These are phyloP conservation scores for Gnomoniopsis smithogilvyi DNA, from an alignment of 2,329 filamentous ascomycete genomes.

Conservation along the genomic window DNA sequence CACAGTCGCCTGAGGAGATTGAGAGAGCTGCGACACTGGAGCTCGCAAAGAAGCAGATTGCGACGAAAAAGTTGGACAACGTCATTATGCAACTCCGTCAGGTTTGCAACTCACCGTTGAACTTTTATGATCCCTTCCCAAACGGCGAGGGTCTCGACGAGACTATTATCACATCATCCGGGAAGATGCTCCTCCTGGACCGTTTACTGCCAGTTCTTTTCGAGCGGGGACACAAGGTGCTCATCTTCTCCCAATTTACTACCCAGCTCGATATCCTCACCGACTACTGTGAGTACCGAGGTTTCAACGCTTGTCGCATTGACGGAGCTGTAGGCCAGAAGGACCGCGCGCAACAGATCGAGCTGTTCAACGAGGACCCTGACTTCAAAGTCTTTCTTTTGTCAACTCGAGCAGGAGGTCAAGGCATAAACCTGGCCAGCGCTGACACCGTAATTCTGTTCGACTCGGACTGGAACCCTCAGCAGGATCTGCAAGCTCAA, in stretches of 20 bases:
- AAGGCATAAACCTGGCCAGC: slow-evolving; percentile 89
- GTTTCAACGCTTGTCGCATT: slow-evolving; percentile 83
- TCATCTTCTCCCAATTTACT: slow-evolving; percentile 97
- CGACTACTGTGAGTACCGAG: slow-evolving; percentile 75
- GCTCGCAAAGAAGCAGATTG: slow-evolving; percentile 82
- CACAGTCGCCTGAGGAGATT: slow-evolving; percentile 55
- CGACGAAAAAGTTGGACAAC: slow-evolving; percentile 88
- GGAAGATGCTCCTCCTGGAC: slow-evolving; percentile 95
- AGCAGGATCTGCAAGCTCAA: slow-evolving; percentile 94
- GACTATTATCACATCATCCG: slow-evolving; percentile 78
- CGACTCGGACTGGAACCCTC: slow-evolving; percentile 89
- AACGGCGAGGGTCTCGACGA: slow-evolving; percentile 67
- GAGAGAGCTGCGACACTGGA: slow-evolving; percentile 67
- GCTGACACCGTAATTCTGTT: slow-evolving; percentile 93
- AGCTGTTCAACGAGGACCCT: slow-evolving; percentile 65
- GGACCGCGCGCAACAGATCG: slow-evolving; percentile 67
- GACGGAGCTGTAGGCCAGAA: slow-evolving; percentile 81
- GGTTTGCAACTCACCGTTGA: slow-evolving; percentile 90
- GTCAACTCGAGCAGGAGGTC: slow-evolving; percentile 86
- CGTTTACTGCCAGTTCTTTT: slow-evolving; percentile 77
- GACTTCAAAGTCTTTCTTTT: slow-evolving; percentile 77
- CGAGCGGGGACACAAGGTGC: slow-evolving; percentile 74
- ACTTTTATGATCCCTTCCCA: slow-evolving; percentile 89
- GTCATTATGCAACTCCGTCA: slow-evolving; percentile 87
- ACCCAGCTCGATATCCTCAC: slow-evolving; percentile 89